Evolutionary conservation across 768 basidiomycete genomes (phyloP).

Genomic region (Tulasnella sp.): DNA sequence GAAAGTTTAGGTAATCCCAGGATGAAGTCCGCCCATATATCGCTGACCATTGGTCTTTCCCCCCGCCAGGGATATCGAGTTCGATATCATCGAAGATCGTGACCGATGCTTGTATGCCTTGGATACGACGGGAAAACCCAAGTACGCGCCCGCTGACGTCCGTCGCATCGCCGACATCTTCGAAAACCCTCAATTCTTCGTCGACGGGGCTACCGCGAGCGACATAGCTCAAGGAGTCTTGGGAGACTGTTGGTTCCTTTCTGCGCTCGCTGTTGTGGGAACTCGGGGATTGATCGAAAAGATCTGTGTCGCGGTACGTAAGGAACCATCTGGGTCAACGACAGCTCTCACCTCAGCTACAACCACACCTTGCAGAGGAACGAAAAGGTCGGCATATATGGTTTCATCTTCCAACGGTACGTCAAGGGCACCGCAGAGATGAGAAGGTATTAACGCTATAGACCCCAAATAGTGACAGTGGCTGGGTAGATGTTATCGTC

Average conservation of each 20-base stretch:
- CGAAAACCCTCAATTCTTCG: constrained; percentile 40
- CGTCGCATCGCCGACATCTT: constrained; percentile 43
- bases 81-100: constrained; percentile 39
- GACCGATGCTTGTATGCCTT: constrained; percentile 34
- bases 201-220: constrained; percentile 34
- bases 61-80: constrained; percentile 40
- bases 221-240: constrained; percentile 42
- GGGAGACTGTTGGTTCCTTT: constrained; percentile 47
- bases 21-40: not conserved
- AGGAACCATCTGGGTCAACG: not conserved
- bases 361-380: constrained; percentile 31
- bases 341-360: not conserved
- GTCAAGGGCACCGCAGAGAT: too few relatives aligned
- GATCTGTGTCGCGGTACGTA: constrained; percentile 40
- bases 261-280: constrained; percentile 41
- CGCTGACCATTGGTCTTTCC: not conserved
- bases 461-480: constrained; percentile 39
- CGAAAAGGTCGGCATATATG: constrained; percentile 45
- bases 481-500: constrained; percentile 44
- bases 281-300: constrained; percentile 40
- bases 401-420: constrained; percentile 52
- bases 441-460: too few relatives aligned
- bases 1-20: constrained; percentile 45
- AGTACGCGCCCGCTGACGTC: constrained; percentile 30
- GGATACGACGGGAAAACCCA: constrained; percentile 18